A percentile compares a stretch with the other conserved stretches of the same genome.
Conservation (phyloP, 2,329 filamentous ascomycete species). For the Stachybotrys chlorohalonatus region DNA sequence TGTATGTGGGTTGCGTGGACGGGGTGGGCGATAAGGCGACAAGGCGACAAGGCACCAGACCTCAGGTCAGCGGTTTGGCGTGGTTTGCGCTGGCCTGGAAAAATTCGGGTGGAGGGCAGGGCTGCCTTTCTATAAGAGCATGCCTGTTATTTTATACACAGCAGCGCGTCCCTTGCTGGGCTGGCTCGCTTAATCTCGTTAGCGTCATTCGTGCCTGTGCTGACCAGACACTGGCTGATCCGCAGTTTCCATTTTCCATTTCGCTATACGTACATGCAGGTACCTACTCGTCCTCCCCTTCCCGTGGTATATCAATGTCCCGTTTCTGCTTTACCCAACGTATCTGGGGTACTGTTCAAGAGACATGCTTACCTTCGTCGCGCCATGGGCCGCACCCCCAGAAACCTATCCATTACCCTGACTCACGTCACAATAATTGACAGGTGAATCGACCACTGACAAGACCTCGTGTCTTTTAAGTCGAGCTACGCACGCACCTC, state of each 20-base stretch:
- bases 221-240: neutral
- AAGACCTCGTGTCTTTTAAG: no score
- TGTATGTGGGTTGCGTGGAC: no score
- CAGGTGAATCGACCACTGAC: no score
- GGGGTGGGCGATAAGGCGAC: no score
- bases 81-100: slow-evolving; percentile 16
- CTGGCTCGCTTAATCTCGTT: slow-evolving; percentile 25
- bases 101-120: slow-evolving; percentile 34
- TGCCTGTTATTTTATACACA: slow-evolving; percentile 35
- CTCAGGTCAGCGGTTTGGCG: neutral
- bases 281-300: neutral
- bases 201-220: slow-evolving; percentile 13
- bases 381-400: no score
- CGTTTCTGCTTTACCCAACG: neutral
- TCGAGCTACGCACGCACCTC: no score
- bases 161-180: no score
- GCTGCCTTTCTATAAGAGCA: slow-evolving; percentile 34
- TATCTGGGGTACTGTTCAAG: no score
- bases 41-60: no score
- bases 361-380: no score
- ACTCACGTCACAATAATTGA: no score
- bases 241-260: neutral
- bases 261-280: neutral
- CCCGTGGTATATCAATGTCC: neutral
- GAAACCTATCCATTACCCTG: no score